Conservation (phyloP, 352 stramenopile genomes). For the Elongisporangium anandrum region DNA sequence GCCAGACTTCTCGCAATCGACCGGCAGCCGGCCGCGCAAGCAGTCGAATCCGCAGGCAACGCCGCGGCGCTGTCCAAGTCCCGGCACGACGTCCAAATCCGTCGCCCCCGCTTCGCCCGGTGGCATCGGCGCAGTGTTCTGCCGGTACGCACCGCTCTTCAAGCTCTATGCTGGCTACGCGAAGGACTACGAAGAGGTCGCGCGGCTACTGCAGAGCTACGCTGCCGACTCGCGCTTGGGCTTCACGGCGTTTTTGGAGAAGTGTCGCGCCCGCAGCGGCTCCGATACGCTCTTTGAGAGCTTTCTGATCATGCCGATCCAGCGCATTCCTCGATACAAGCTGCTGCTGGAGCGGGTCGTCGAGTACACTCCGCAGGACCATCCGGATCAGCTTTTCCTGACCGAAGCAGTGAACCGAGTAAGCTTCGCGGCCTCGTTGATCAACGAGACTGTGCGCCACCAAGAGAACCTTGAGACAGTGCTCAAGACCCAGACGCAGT, state of each 20-base stretch:
- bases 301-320: conserved; percentile 90
- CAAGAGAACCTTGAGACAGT: conserved; percentile 82
- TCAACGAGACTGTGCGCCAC: conserved; percentile 82
- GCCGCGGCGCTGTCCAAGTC: conserved; percentile 14
- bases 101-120: conserved; percentile 11
- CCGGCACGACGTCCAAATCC: conserved; percentile 24
- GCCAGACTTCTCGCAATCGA: neutral
- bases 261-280: conserved; percentile 43
- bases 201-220: conserved; percentile 53
- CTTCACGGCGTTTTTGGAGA: conserved; percentile 55
- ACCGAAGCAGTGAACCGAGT: conserved; percentile 53
- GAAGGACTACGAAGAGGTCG: conserved; percentile 81
- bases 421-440: conserved; percentile 54
- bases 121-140: conserved; percentile 73
- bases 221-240: conserved; percentile 35
- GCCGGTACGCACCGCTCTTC: conserved; percentile 77
- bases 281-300: conserved; percentile 75
- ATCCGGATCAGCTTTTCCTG: conserved; percentile 66
- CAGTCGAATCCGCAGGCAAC: neutral
- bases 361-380: conserved; percentile 53
- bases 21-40: conserved; percentile 1
- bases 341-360: conserved; percentile 78
- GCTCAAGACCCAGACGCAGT: conserved; percentile 73
- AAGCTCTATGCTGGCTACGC: conserved; percentile 80
- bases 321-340: conserved; percentile 91